These are phyloP conservation scores for Angomonas deanei DNA, from an alignment of 208 protist species.

Conservation along the genomic window DNA sequence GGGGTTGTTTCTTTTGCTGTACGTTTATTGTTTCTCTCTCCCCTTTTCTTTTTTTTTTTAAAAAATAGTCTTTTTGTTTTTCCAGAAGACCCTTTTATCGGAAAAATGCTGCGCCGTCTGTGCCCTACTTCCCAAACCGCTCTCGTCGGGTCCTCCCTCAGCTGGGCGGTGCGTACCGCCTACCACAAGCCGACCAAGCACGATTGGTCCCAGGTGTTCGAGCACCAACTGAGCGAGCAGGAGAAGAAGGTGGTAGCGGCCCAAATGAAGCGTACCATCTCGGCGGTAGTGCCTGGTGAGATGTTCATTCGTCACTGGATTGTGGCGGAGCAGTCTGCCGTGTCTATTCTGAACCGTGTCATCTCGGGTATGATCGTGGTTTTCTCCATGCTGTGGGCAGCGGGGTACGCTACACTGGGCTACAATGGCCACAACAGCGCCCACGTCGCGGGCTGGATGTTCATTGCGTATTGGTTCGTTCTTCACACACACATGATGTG, in stretches of 20 bases:
- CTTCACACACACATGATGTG: constrained; percentile 79
- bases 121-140: not conserved
- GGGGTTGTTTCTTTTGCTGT: no score
- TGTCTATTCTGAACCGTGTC: constrained; percentile 84
- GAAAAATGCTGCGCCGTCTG: not conserved
- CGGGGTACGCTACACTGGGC: constrained; percentile 79
- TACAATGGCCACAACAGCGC: constrained; percentile 83
- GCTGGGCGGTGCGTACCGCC: constrained; percentile 27
- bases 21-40: no score
- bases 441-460: constrained; percentile 69
- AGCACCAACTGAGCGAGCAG: constrained; percentile 39
- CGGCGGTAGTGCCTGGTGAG: constrained; percentile 81
- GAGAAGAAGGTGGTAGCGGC: constrained; percentile 34
- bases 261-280: constrained; percentile 72
- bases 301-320: constrained; percentile 93
- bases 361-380: constrained; percentile 78
- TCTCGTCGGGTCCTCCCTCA: constrained; percentile 13
- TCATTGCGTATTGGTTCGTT: constrained; percentile 81
- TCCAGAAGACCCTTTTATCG: not conserved
- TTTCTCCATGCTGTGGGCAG: constrained; percentile 77
- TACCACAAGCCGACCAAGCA: constrained; percentile 72
- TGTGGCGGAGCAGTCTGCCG: constrained; percentile 79
- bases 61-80: not conserved
- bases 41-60: not conserved
- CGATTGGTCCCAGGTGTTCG: constrained; percentile 68